Base-by-base conservation (phyloP, 257 asterid genomes). In the Dorcoceras hygrometricum region DNA sequence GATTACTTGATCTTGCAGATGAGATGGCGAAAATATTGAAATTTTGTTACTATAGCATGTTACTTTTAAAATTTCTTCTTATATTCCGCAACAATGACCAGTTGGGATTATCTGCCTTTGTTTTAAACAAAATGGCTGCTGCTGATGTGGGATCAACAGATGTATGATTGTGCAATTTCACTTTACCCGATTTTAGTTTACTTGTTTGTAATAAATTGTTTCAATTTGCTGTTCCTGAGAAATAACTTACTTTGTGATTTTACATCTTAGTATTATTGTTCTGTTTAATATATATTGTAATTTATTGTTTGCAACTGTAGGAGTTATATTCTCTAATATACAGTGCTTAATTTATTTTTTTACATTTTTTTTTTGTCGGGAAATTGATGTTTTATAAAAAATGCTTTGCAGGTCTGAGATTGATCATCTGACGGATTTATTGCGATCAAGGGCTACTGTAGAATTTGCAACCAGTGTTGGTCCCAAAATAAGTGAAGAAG, bases 381-480 rank as follows among this genome's bases (percentile, higher is more conserved):
- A 19, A 28, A 5, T 57, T 66, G 46, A 22, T 3, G 29, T 19
- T 25, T 62, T n/a, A 51, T 58, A 53, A 16, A 28, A 20, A 25
- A 57, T 57, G 25, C 62, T 14, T 59, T 43, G 57, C 94, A 93
- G 99, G 76, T 75, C 89, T 76, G 96, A 93, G 77, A 76, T 88
- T 69, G 78, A 81, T 68, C 90, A 65, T 39, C 79, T 93, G 89
- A 85, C 90, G 48, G 85, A 77, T 59, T 78, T 93, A 67, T 75
- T 93, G 82, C 87, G 63, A 63, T 88, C 97, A 73, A 86, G 83
- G 74, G 89, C 86, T 66, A 80, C 62, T 66, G 80, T 64, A 62
- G 88, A 80, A 34, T 57, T 57, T 23, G 78, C 86, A 53, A 58
- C 46, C 19, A 71, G 31, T 24, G 78, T 73, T 63, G 83, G 69